Evolutionary conservation across 2,329 filamentous ascomycete species (phyloP).

Genomic region (Drechmeria coniospora): DNA sequence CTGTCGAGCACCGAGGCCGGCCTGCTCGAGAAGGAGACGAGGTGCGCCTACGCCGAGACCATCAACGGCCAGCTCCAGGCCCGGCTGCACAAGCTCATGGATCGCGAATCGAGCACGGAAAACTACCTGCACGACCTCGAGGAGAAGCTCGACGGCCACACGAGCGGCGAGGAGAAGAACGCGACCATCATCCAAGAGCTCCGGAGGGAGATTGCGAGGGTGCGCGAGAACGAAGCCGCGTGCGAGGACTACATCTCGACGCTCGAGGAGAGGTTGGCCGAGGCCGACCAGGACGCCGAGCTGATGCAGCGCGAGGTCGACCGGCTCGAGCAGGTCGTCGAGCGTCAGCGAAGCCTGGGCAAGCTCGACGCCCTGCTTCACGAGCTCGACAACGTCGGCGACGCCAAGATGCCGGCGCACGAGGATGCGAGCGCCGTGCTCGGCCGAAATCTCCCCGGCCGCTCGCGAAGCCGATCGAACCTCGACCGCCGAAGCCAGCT

Average conservation of each 20-base stretch:
- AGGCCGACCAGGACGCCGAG: slow-evolving; percentile 90
- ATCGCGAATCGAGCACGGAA: slow-evolving; percentile 83
- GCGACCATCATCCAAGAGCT: slow-evolving; percentile 71
- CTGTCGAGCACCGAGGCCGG: slow-evolving; percentile 74
- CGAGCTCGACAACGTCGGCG: slow-evolving; percentile 69
- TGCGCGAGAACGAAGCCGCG: slow-evolving; percentile 77
- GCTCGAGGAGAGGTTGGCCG: slow-evolving; percentile 83
- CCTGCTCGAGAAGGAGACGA: slow-evolving; percentile 83
- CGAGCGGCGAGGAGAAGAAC: slow-evolving; percentile 85
- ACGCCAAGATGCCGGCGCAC: slow-evolving; percentile 27
- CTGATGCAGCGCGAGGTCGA: slow-evolving; percentile 96
- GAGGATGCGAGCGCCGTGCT: slow-evolving; percentile 19
- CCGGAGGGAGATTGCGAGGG: slow-evolving; percentile 76
- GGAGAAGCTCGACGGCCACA: slow-evolving; percentile 75
- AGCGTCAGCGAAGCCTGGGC: slow-evolving; percentile 85
- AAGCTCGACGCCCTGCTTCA: slow-evolving; percentile 86
- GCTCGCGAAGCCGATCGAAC: slow-evolving; percentile 39
- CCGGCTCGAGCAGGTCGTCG: slow-evolving; percentile 82
- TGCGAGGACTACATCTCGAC: slow-evolving; percentile 97
- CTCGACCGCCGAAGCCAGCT: slow-evolving; percentile 37
- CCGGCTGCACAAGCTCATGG: slow-evolving; percentile 81
- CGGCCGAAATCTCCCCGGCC: slow-evolving; percentile 30
- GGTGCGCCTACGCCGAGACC: slow-evolving; percentile 83
- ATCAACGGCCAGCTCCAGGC: slow-evolving; percentile 80
- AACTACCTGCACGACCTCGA: slow-evolving; percentile 87